These are phyloP conservation scores for Fusarium sp. DNA, from an alignment of 2,329 filamentous ascomycete genomes.

Conservation along the genomic window DNA sequence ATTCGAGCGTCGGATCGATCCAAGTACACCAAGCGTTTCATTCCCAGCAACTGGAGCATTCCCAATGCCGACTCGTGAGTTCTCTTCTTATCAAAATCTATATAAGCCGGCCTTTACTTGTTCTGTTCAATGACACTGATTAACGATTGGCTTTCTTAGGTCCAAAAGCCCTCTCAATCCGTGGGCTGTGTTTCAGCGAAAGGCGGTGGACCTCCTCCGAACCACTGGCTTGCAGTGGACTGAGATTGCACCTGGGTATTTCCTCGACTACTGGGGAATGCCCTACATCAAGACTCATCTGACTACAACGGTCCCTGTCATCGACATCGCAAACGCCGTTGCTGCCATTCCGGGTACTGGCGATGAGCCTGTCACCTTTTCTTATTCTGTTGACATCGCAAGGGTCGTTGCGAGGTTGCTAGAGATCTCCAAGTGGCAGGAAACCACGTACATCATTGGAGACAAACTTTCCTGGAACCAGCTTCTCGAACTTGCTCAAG, in stretches of 20 bases:
- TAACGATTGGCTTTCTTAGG: neutral
- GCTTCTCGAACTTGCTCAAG: neutral
- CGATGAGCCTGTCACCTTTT: neutral
- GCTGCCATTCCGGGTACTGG: neutral
- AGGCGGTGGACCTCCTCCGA: neutral
- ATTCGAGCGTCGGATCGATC: constrained; percentile 12
- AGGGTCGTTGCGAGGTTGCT: neutral
- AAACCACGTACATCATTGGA: neutral
- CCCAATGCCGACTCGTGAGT: constrained; percentile 13
- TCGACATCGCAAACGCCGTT: neutral
- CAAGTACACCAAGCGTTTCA: constrained; percentile 17
- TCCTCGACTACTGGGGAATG: constrained; percentile 1
- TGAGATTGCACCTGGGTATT: neutral
- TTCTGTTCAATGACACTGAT: neutral
- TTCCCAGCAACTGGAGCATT: constrained; percentile 17
- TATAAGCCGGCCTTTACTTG: neutral
- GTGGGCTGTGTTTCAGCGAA: constrained; percentile 11
- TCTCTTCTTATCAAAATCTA: neutral
- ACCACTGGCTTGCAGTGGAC: neutral
- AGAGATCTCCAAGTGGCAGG: neutral
- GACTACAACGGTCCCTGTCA: neutral
- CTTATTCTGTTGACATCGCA: neutral
- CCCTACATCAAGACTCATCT: neutral
- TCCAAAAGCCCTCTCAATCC: neutral
- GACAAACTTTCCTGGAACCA: neutral